Conservation (phyloP, 2,329 filamentous ascomycete species). For the Ophiosphaerella korrae region DNA sequence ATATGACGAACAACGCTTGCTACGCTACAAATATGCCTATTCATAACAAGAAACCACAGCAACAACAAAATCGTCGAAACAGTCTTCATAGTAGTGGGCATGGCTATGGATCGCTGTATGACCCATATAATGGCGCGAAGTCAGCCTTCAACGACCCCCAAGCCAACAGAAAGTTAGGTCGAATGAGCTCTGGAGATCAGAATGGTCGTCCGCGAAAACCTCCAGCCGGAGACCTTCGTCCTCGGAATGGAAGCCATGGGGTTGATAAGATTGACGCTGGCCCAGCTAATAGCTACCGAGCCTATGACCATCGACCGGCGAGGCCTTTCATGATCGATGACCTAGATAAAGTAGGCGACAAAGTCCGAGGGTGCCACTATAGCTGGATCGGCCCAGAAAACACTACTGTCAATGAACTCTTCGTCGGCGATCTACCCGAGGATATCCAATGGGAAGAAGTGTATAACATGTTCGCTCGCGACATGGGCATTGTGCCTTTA, state of each 20-base stretch:
- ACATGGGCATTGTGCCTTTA: slow-evolving; percentile 11
- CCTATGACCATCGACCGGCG: slow-evolving; percentile 8
- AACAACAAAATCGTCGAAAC: slow-evolving; percentile 9
- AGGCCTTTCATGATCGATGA: slow-evolving; percentile 16
- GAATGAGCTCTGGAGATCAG: slow-evolving; percentile 16
- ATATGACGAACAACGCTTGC: slow-evolving; percentile 36
- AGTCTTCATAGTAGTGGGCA: slow-evolving; percentile 8
- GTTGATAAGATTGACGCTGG: slow-evolving; percentile 9
- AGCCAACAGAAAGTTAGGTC: slow-evolving; percentile 15
- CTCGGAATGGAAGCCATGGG: slow-evolving; percentile 15
- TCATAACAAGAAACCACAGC: slow-evolving; percentile 12
- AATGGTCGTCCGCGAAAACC: slow-evolving; percentile 24
- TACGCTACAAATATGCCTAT: slow-evolving; percentile 11
- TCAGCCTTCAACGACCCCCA: slow-evolving; percentile 25
- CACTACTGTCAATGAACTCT: slow-evolving; percentile 31
- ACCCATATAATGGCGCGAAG: slow-evolving; percentile 33
- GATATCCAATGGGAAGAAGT: slow-evolving; percentile 20
- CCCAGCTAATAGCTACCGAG: slow-evolving; percentile 3
- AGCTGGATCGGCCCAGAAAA: slow-evolving; percentile 40
- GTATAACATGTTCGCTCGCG: slow-evolving; percentile 20
- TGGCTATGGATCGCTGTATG: slow-evolving; percentile 21
- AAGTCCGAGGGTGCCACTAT: slow-evolving; percentile 26
- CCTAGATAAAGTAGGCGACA: slow-evolving; percentile 22
- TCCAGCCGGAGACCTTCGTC: slow-evolving; percentile 19
- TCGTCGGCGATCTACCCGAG: slow-evolving; percentile 28